Evolutionary conservation across 2,329 filamentous ascomycete genomes (phyloP), one percentile per base, ranked within the genome.

Genomic region (Zopfia rhizophila): DNA sequence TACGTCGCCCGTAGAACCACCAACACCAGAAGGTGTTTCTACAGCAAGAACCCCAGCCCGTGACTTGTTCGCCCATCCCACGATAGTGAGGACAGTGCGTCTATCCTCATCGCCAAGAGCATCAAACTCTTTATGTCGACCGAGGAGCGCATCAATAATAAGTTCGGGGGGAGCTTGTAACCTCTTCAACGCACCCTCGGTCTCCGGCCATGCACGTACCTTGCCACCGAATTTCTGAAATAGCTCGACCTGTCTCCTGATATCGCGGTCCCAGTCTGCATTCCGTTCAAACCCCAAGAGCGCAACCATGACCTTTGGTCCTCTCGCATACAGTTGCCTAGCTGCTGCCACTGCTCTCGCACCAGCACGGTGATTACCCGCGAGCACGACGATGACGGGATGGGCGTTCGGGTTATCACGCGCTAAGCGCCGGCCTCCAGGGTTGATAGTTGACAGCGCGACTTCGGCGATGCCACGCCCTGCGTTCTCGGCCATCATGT

Each of bases 351-450:
- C 81, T 3, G 91, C 91, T 47, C 93, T 83, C 25, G 90, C 87
- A 27, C 93, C 92, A 1, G 88, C 91, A 56, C 91, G 91, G 71
- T 96, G 93, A 70, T 97, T 97, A n/a, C 94, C 93, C 0, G 90
- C 92, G n/a, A 97, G 79, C 5, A 97, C 84, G 16, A 96, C 85
- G 37, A 87, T 78, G 5, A 84, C 81, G 1, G 82, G 80, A 21
- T 78, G 74, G 12, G 77, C 72, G 25, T 78, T 74, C 36, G 76
- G 73, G 38, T 73, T 67, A 11, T 74, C 65, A 56, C 77, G 36
- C 67, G 79, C 33, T 75, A 82, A 33, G 80, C 79, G 70, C 76
- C 84, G 65, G 80, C 82, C 37, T 79, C 85, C 47, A 78, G 76
- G 70, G 56, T 78, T 72, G 32, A 95, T 76, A 8, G 90, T 83